Percentiles rank a stretch among this genome's conserved stretches.
phyloP scores from a whole-genome alignment of 2,329 filamentous ascomycete species.

The Pseudohalonectria lignicola region DNA sequence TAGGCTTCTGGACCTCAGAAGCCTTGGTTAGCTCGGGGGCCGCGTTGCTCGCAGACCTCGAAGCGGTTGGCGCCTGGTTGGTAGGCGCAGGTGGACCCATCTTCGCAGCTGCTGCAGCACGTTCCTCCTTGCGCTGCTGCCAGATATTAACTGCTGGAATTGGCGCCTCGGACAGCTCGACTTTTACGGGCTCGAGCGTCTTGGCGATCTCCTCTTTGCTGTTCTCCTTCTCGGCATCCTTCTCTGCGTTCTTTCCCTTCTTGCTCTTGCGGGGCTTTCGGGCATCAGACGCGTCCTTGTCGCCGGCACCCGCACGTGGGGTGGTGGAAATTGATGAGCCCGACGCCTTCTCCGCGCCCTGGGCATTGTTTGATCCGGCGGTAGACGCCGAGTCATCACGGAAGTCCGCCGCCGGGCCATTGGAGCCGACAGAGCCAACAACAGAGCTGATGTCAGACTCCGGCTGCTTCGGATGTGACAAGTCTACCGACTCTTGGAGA shows the following conservation, averaged over 20 bases:
- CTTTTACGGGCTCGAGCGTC: conserved; percentile 31
- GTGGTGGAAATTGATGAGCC: conserved; percentile 52
- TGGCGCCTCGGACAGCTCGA: conserved; percentile 68
- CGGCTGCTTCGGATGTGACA: conserved; percentile 11
- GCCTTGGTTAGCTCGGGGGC: conserved; percentile 1
- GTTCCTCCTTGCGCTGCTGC: conserved; percentile 50
- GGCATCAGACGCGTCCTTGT: conserved; percentile 58
- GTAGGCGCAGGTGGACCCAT: conserved; percentile 50
- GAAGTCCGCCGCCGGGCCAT: conserved; percentile 19
- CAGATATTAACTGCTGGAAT: conserved; percentile 80
- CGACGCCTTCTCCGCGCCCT: conserved; percentile 21
- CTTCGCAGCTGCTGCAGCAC: conserved; percentile 12
- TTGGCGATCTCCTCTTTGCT: conserved; percentile 41
- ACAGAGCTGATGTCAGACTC: conserved; percentile 16
- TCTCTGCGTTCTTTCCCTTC: conserved; percentile 41
- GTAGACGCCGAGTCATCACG: conserved; percentile 6
- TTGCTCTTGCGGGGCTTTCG: conserved; percentile 52
- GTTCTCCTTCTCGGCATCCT: conserved; percentile 42
- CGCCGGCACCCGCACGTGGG: conserved; percentile 51
- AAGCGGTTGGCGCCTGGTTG: conserved; percentile 19
- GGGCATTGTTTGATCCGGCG: conserved; percentile 7
- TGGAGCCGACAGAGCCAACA: conserved; percentile 15
- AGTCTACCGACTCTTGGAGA: conserved; percentile 11
- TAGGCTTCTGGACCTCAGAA: conserved; percentile 37
- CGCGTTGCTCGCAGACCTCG: conserved; percentile 8